Evolutionary conservation across 495 filamentous ascomycete genomes (phyloP), one percentile per base, ranked within the genome.

Genomic region (Penicillium fimorum): DNA sequence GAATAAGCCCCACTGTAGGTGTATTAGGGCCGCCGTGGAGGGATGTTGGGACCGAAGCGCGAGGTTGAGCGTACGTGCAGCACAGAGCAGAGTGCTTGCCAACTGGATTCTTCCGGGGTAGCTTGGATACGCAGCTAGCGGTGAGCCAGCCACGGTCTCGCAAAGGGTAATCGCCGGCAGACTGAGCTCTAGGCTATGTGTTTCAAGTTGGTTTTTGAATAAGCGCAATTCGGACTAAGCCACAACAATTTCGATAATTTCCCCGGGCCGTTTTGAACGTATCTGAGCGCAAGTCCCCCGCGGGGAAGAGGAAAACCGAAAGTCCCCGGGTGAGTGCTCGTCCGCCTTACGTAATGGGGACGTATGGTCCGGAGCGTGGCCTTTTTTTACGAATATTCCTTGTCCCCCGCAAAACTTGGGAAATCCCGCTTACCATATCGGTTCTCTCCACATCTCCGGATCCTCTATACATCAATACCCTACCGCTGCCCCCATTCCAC

Each of bases 231-330:
- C 22, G 13, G 45, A 47, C 24, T 29, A 40, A 35, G 5, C 8
- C 6, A 10, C 8, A 30, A n/a, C 11, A 27, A 12, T n/a, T 30
- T 40, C 32, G 22, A 27, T 50, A 27, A 17, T n/a, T n/a, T 17
- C 37, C 47, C 12, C 22, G 30, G 17, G 5, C 24, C 2, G 9
- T 42, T 42, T 42, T 29, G 12, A 37, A 29, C 52, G 30, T 45
- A 53, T 42, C 35, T 42, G 24, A 50, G 13, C 42, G 56, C 8
- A 40, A 32, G 44, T 56, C 29, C 50, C 67, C 67, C 67, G 64
- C 67, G 67, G 67, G 67, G 67, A 54, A 54, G 48, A 43, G 42
- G 20, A 63, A 61, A 61, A 49, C 35, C 53, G 50, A 42, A 27
- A 30, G 15, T 18, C 24, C 18, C 61, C 64, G 67, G 67, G 50